Percentiles rank a stretch among this genome's conserved stretches.
Evolutionary conservation across 345 rosid genomes (phyloP).

Genomic region (Citropsis articulata): DNA sequence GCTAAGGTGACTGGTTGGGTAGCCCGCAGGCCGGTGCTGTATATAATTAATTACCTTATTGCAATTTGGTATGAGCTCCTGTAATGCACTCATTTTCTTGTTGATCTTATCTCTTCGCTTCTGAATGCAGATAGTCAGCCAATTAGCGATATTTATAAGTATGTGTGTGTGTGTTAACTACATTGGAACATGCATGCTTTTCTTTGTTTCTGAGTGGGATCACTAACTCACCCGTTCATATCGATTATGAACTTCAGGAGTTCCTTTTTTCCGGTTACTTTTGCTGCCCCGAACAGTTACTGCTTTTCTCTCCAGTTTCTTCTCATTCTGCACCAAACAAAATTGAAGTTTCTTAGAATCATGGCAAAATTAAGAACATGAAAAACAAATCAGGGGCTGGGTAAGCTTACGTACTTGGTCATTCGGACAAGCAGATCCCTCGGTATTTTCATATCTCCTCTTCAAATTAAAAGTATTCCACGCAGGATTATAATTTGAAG

Average conservation of each 20-base stretch:
- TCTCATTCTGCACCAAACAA: slow-evolving; percentile 35
- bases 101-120: slow-evolving; percentile 58
- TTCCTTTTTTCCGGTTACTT: slow-evolving; percentile 32
- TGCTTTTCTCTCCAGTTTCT: slow-evolving; percentile 29
- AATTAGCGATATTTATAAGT: background rate
- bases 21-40: too few species aligned
- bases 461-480: slow-evolving; percentile 16
- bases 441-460: slow-evolving; percentile 30
- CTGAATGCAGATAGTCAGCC: slow-evolving; percentile 27
- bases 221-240: slow-evolving; percentile 43
- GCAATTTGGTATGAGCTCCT: slow-evolving; percentile 68
- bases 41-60: slow-evolving; percentile 38
- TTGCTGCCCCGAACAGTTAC: slow-evolving; percentile 22
- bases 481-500: slow-evolving; percentile 42
- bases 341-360: background rate
- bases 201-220: background rate
- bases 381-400: background rate
- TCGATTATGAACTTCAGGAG: slow-evolving; percentile 33
- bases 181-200: background rate
- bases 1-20: too few species aligned
- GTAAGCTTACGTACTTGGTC: slow-evolving; percentile 33
- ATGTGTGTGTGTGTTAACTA: too few species aligned
- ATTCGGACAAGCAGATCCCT: slow-evolving; percentile 21
- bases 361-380: background rate
- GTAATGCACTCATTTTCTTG: slow-evolving; percentile 61